Conservation (phyloP, 805 yeast species). For the Blastobotrys robertii region DNA sequence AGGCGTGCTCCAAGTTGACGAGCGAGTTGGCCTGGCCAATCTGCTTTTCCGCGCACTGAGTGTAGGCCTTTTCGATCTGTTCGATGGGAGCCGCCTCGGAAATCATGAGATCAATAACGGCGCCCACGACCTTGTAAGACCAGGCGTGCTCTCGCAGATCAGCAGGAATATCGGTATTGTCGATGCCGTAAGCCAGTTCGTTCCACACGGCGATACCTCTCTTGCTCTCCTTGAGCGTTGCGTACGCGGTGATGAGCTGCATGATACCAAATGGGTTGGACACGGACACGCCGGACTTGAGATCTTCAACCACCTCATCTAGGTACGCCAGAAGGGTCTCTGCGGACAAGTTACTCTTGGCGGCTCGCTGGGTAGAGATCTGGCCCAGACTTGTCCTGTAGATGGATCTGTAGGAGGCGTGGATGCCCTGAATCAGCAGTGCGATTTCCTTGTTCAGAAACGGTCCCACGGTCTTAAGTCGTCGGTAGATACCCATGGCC, state of each 20-base stretch:
- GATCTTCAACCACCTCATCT: constrained; percentile 13
- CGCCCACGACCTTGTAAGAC: constrained; percentile 14
- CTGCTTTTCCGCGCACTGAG: constrained; percentile 2
- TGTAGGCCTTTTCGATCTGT: constrained; percentile 14
- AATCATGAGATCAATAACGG: constrained; percentile 13
- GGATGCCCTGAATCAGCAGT: constrained; percentile 14
- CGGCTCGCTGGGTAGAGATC: constrained; percentile 8
- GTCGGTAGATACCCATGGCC: constrained; percentile 14
- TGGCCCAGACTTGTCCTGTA: constrained; percentile 5
- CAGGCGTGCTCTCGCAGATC: not conserved
- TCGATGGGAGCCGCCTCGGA: constrained; percentile 12
- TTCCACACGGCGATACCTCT: constrained; percentile 14
- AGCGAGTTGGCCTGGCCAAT: constrained; percentile 4
- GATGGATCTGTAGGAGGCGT: constrained; percentile 13
- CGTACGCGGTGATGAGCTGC: constrained; percentile 16
- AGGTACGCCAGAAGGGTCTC: constrained; percentile 7
- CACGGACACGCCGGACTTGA: constrained; percentile 9
- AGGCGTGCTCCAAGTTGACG: constrained; percentile 48
- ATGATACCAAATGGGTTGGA: constrained; percentile 12
- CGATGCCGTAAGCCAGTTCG: constrained; percentile 4
- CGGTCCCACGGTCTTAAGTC: constrained; percentile 9
- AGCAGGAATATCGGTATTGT: not conserved
- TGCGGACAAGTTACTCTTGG: not conserved
- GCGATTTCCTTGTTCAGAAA: constrained; percentile 11
- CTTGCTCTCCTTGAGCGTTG: constrained; percentile 10